Percentiles rank a stretch among this genome's conserved stretches.
phyloP scores from a whole-genome alignment of 2,329 filamentous ascomycete genomes.

The Escovopsis sp. region DNA sequence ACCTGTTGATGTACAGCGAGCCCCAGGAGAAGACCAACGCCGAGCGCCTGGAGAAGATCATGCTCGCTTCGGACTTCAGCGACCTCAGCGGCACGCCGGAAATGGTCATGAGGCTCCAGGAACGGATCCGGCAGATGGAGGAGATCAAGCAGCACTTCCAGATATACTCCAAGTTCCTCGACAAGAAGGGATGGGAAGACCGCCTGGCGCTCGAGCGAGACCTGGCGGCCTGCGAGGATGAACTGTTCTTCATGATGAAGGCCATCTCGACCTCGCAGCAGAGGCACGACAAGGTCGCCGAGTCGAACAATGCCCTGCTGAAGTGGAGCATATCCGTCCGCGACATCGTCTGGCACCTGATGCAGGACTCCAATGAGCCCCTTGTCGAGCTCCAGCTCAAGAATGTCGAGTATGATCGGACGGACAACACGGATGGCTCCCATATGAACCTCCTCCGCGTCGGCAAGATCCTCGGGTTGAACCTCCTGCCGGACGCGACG shows the following conservation, averaged over 20 bases:
- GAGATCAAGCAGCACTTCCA: slow-evolving; percentile 97
- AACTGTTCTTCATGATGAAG: slow-evolving; percentile 99
- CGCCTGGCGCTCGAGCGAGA: slow-evolving; percentile 80
- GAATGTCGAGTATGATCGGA: slow-evolving; percentile 84
- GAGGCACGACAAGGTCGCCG: slow-evolving; percentile 56
- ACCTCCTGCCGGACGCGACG: slow-evolving; percentile 75
- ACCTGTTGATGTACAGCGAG: slow-evolving; percentile 90
- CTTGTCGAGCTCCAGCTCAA: slow-evolving; percentile 86
- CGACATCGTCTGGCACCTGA: slow-evolving; percentile 94
- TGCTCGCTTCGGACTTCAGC: slow-evolving; percentile 96
- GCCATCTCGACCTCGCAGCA: slow-evolving; percentile 94
- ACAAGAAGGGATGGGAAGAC: slow-evolving; percentile 84
- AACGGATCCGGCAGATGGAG: slow-evolving; percentile 82
- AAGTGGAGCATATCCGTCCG: slow-evolving; percentile 89
- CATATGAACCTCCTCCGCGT: slow-evolving; percentile 88
- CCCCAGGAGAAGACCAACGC: slow-evolving; percentile 93
- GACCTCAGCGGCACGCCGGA: slow-evolving; percentile 86
- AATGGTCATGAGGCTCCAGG: slow-evolving; percentile 82
- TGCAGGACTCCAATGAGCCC: slow-evolving; percentile 73
- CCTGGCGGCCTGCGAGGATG: slow-evolving; percentile 78
- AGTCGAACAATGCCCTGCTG: slow-evolving; percentile 65
- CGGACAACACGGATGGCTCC: slow-evolving; percentile 92
- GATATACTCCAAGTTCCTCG: slow-evolving; percentile 73
- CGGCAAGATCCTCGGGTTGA: slow-evolving; percentile 74
- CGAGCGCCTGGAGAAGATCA: slow-evolving; percentile 94